Evolutionary conservation across 352 stramenopile species (phyloP), one percentile per base, ranked within the genome.

Genomic region (Plasmopara halstedii): DNA sequence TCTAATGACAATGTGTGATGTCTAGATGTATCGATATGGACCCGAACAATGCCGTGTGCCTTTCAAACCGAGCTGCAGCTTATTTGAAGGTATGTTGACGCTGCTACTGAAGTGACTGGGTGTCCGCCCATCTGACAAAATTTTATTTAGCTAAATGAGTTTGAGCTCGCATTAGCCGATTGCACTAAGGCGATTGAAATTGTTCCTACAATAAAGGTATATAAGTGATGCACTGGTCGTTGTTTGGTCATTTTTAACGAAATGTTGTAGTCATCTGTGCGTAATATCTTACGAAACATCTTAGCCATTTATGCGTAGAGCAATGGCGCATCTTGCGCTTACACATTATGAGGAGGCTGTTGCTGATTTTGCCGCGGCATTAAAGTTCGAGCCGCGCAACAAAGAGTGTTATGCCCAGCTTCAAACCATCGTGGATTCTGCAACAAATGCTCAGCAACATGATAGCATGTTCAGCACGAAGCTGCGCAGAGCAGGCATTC

Each of bases 41-140:
- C 21, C 42, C 53, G 8, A 42, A 13, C 10, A 69, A 77, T 22
- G 62, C 67, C 14, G 37, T 75, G 38, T 68, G 61, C 9, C 61
- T 73, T n/a, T 83, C 73, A n/a, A 88, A 88, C 44, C 63, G 76
- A 51, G 76, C 76, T 25, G 73, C 73, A 18, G 71, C 70, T 6
- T 67, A 73, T 26, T 50, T 88, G 13, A 84, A 88, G 59, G 75
- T 82, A 2, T 26, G 9, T n/a, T n/a, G 15, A 25, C 14, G 20
- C 27, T 41, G 13, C 21, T 34, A 21, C 17, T 41, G 19, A 18
- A 15, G 1, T 49, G 20, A 10, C 23, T 33, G 17, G 4, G 11
- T 14, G 18, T 15, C 17, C 7, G 11, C 25, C 25, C 7, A 29
- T 29, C 25, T 29, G 25, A 29, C 25, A 10, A 10, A 29, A 6